Evolutionary conservation across 1,284 basidiomycete species (phyloP).

Genomic region (Xerocomus minutiporus): DNA sequence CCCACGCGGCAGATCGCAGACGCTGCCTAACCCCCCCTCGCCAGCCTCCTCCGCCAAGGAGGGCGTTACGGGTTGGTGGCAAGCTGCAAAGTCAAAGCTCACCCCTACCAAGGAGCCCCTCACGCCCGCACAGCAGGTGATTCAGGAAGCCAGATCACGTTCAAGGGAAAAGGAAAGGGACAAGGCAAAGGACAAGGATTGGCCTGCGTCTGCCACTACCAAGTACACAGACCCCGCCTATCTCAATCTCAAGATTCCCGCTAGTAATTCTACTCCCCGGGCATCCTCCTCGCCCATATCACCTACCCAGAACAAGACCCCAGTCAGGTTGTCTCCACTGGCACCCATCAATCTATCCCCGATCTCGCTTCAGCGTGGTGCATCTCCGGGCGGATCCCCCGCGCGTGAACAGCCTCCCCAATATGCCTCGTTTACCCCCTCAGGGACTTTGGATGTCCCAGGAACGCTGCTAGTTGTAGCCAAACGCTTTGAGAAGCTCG

Average conservation of each 20-base stretch:
- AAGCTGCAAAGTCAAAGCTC: constrained; percentile 62
- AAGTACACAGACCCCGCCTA: constrained; percentile 54
- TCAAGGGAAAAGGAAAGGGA: constrained; percentile 52
- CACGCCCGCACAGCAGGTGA: constrained; percentile 76
- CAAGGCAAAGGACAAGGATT: constrained; percentile 51
- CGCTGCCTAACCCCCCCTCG: constrained; percentile 53
- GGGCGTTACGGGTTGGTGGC: constrained; percentile 55
- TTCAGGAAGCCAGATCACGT: constrained; percentile 62
- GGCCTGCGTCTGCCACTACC: constrained; percentile 48
- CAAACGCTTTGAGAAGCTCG: constrained; percentile 70
- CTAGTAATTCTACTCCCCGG: constrained; percentile 33
- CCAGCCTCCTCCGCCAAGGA: constrained; percentile 62
- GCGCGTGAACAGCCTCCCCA: constrained; percentile 59
- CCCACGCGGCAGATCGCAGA: constrained; percentile 50
- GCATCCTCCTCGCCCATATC: constrained; percentile 49
- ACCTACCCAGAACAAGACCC: constrained; percentile 52
- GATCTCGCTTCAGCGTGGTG: constrained; percentile 32
- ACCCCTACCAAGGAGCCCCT: constrained; percentile 72
- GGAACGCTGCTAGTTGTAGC: constrained; percentile 52
- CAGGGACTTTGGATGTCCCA: constrained; percentile 66
- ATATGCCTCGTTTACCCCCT: constrained; percentile 67
- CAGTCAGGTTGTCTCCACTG: constrained; percentile 52
- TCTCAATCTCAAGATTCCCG: constrained; percentile 49
- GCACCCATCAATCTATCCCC: constrained; percentile 33
- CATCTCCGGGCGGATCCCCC: constrained; percentile 50